Evolutionary conservation across 495 filamentous ascomycete species (phyloP).

Genomic region (Pseudevernia furfuracea): DNA sequence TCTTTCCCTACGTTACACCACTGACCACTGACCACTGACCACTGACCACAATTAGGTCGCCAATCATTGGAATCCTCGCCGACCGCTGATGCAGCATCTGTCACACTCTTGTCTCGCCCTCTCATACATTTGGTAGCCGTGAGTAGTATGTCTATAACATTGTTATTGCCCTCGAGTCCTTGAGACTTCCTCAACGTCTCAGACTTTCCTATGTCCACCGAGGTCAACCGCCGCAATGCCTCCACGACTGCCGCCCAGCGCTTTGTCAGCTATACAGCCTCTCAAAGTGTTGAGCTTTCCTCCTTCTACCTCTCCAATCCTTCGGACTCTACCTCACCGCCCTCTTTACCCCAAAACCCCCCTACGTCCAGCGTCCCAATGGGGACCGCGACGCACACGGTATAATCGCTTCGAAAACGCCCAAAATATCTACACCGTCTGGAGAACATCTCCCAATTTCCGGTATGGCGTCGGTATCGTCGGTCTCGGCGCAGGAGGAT

Average conservation of each 20-base stretch:
- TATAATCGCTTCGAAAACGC: conserved; percentile 22
- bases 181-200: too few species aligned
- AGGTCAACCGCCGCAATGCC: background rate
- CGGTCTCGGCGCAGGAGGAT: conserved; percentile 34
- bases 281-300: background rate
- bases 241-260: background rate
- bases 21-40: too few species aligned
- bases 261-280: background rate
- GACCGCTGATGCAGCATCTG: background rate
- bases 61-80: too few species aligned
- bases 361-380: conserved; percentile 6
- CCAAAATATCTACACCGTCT: conserved; percentile 11
- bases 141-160: background rate
- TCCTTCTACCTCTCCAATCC: background rate
- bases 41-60: too few species aligned
- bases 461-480: conserved; percentile 23
- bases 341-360: background rate
- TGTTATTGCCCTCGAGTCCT: background rate
- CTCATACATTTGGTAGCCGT: background rate
- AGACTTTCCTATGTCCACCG: too few species aligned
- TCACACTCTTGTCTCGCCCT: background rate
- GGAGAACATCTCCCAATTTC: conserved; percentile 18
- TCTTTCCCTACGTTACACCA: too few species aligned
- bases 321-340: background rate
- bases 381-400: conserved; percentile 12